These are phyloP conservation scores for Lachancea mirantina DNA, from an alignment of 805 yeast genomes.

Conservation along the genomic window DNA sequence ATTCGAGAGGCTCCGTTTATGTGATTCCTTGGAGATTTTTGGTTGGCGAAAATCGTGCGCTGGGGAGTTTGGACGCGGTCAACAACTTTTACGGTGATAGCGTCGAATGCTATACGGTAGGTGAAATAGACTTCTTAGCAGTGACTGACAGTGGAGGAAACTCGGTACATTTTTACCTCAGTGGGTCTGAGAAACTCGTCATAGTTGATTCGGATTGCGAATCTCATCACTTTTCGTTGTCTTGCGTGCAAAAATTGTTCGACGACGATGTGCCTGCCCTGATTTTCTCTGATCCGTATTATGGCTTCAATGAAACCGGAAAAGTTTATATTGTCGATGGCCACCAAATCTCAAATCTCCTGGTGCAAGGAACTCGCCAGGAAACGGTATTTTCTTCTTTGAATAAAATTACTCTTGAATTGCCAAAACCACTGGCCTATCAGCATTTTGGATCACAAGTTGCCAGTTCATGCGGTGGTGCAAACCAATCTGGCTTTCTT, in stretches of 20 bases:
- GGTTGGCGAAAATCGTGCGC: slow-evolving; percentile 1
- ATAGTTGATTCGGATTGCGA: slow-evolving; percentile 12
- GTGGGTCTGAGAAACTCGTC: slow-evolving; percentile 20
- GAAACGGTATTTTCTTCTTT: slow-evolving; percentile 8
- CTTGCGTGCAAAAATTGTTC: slow-evolving; percentile 29
- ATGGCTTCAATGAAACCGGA: slow-evolving; percentile 30
- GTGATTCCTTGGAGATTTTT: slow-evolving; percentile 35
- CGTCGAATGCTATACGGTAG: slow-evolving; percentile 26
- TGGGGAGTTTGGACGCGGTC: slow-evolving; percentile 7
- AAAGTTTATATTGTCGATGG: slow-evolving; percentile 14
- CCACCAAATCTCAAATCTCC: slow-evolving; percentile 12
- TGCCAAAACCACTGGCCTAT: slow-evolving; percentile 13
- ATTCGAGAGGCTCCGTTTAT: slow-evolving; percentile 37
- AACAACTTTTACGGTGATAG: slow-evolving; percentile 37
- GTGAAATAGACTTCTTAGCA: slow-evolving; percentile 33
- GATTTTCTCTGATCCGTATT: slow-evolving; percentile 38
- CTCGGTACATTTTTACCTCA: slow-evolving; percentile 33
- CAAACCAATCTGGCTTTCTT: slow-evolving; percentile 8
- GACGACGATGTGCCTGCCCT: slow-evolving; percentile 37
- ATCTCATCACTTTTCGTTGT: slow-evolving; percentile 32
- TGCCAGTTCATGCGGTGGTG: slow-evolving; percentile 7
- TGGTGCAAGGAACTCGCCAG: slow-evolving; percentile 12
- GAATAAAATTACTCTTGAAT: slow-evolving; percentile 9
- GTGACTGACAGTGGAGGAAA: slow-evolving; percentile 50
- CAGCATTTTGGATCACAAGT: slow-evolving; percentile 21